Conservation (phyloP, 208 protist species). For the Novymonas esmeraldas region DNA sequence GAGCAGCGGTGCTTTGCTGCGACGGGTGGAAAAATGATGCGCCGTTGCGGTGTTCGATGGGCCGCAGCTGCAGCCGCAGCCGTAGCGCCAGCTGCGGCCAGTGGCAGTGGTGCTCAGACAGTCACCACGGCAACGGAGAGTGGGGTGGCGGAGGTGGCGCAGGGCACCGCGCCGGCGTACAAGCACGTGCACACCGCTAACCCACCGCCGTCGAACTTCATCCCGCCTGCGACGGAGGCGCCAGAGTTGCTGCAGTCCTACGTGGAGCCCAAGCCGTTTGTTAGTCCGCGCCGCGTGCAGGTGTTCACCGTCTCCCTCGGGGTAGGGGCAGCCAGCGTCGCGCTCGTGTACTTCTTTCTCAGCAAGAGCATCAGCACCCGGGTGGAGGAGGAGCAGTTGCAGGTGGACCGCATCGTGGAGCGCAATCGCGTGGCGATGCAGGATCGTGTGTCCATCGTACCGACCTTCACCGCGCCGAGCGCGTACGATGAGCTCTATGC, state of each 20-base stretch:
- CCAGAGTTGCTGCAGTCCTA: constrained; percentile 77
- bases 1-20: no score
- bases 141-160: neutral
- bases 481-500: constrained; percentile 75
- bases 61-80: constrained; percentile 5
- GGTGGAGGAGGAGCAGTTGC: constrained; percentile 59
- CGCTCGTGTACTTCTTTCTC: constrained; percentile 72
- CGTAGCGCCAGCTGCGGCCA: neutral
- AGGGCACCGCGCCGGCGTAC: constrained; percentile 1
- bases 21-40: no score
- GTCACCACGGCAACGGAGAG: neutral
- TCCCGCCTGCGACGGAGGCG: constrained; percentile 57
- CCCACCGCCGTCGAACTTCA: constrained; percentile 28
- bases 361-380: constrained; percentile 67
- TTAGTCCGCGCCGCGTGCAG: constrained; percentile 65
- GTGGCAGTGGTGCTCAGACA: neutral
- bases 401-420: constrained; percentile 52
- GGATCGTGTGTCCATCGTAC: constrained; percentile 45
- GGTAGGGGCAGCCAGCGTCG: constrained; percentile 61
- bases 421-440: constrained; percentile 51
- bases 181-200: constrained; percentile 26
- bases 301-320: constrained; percentile 70
- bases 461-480: constrained; percentile 72
- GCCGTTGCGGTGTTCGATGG: constrained; percentile 11
- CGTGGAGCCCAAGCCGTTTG: constrained; percentile 81